phyloP scores from a whole-genome alignment of 805 yeast genomes.

The Diddensiella caesifluorescens region DNA sequence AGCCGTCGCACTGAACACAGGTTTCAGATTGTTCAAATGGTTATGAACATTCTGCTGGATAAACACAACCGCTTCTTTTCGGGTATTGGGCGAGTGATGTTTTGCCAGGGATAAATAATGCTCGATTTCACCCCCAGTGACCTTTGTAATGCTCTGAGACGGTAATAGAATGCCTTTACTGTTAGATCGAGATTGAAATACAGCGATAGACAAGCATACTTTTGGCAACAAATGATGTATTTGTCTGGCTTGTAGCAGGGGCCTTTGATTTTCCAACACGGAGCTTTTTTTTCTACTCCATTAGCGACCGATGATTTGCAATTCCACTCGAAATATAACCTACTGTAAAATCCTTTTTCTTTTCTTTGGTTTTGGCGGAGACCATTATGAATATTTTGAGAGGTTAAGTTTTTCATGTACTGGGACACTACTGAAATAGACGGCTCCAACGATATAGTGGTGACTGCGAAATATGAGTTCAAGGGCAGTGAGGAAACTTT shows the following conservation, averaged over 20 bases:
- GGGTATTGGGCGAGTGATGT: constrained; percentile 65
- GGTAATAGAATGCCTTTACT: constrained; percentile 34
- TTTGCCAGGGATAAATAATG: constrained; percentile 64
- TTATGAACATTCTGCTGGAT: constrained; percentile 48
- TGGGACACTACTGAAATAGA: too few species aligned
- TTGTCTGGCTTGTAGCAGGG: constrained; percentile 71
- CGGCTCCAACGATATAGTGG: background rate
- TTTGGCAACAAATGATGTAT: constrained; percentile 76
- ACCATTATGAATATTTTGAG: constrained; percentile 17
- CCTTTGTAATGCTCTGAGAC: constrained; percentile 35
- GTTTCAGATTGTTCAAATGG: constrained; percentile 50
- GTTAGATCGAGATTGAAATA: constrained; percentile 24
- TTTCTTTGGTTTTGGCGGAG: constrained; percentile 52
- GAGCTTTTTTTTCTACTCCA: constrained; percentile 56
- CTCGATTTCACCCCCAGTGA: constrained; percentile 28
- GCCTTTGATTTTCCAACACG: constrained; percentile 81
- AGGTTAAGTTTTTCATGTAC: too few species aligned
- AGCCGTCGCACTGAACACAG: constrained; percentile 49
- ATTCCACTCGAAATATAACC: constrained; percentile 12
- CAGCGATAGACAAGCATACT: constrained; percentile 20
- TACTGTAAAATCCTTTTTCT: constrained; percentile 62
- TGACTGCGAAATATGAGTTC: constrained; percentile 30
- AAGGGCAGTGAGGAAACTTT: constrained; percentile 34
- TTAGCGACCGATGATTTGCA: background rate
- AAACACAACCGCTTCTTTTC: constrained; percentile 62